Evolutionary conservation across 2,329 filamentous ascomycete species (phyloP), one percentile per base, ranked within the genome.

Genomic region (Fusarium lateritium): DNA sequence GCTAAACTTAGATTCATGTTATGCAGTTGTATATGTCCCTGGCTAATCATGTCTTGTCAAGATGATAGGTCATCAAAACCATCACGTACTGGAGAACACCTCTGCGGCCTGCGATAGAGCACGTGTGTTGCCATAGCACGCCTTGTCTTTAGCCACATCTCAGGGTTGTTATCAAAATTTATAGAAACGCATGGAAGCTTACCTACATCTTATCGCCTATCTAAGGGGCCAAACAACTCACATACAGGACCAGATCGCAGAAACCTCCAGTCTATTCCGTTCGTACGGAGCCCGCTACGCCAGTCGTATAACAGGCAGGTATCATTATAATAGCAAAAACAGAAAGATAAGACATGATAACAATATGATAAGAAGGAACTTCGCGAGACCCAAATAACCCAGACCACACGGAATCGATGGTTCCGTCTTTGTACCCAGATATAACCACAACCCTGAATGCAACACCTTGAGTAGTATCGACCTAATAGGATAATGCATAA

Each of bases 241-340:
- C 42, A 28, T n/a, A 7, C 22, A 44, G 42, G n/a, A n/a, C 9
- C 40, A 42, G 40, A 24, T 24, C 13, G 13, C 44, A 39, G 31
- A 26, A 39, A 38, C 9, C 24, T 33, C 38, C 31, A 11, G 21
- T 33, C 50, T 39, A 47, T 55, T 50, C 45, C 45, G 22, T 43
- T 62, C 28, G 36, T 44, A 44, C 34, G 26, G 42, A 50, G 45
- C 42, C 40, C 21, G 47, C 56, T 56, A 45, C 34, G 39, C 28
- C 39, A 49, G 38, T 39, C 38, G 24, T 46, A 45, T 22, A 34
- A 19, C 40, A 62, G 36, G n/a, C 38, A 50, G 43, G 45, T 72
- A 63, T 61, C 55, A 38, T 56, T 19, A 54, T 43, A 56, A 55
- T 17, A 45, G 44, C 21, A 57, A 46, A 46, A 46, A 31, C 50